These are phyloP conservation scores for Rhododendron mucronatum DNA, from an alignment of 148 eudicot genomes.

Conservation along the genomic window DNA sequence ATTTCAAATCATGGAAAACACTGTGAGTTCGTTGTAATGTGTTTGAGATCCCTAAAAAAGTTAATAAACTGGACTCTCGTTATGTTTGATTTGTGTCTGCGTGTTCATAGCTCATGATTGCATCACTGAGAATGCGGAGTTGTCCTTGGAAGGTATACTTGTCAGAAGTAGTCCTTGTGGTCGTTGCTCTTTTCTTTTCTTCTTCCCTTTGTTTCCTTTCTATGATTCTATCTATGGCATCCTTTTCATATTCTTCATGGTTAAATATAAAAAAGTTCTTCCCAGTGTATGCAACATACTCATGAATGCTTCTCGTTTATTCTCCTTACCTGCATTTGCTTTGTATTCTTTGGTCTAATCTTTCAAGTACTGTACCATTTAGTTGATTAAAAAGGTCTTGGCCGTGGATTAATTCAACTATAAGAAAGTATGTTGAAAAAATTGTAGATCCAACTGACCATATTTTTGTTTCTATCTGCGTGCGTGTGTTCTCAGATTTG, in stretches of 20 bases:
- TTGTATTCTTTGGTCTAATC: neutral
- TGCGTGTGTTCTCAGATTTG: constrained; percentile 47
- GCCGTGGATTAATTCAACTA: neutral
- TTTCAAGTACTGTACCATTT: neutral
- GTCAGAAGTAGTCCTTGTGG: neutral
- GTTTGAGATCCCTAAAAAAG: neutral
- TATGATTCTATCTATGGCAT: neutral
- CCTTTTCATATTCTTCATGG: neutral
- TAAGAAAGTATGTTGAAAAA: neutral
- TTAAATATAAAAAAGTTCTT: neutral
- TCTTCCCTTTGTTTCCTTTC: neutral
- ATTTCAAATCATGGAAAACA: neutral
- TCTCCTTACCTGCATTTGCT: neutral
- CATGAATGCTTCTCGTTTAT: neutral
- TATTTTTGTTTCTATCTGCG: constrained; percentile 7
- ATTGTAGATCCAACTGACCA: neutral
- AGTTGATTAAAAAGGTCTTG: neutral
- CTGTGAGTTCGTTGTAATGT: neutral
- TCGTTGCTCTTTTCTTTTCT: neutral
- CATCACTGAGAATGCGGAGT: neutral
- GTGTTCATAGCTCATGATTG: neutral
- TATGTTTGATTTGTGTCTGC: neutral
- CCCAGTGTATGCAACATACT: neutral
- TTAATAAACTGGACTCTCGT: neutral
- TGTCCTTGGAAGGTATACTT: neutral